These are phyloP conservation scores for Ophiostoma novo-ulmi DNA, from an alignment of 2,329 filamentous ascomycete genomes.

Conservation along the genomic window DNA sequence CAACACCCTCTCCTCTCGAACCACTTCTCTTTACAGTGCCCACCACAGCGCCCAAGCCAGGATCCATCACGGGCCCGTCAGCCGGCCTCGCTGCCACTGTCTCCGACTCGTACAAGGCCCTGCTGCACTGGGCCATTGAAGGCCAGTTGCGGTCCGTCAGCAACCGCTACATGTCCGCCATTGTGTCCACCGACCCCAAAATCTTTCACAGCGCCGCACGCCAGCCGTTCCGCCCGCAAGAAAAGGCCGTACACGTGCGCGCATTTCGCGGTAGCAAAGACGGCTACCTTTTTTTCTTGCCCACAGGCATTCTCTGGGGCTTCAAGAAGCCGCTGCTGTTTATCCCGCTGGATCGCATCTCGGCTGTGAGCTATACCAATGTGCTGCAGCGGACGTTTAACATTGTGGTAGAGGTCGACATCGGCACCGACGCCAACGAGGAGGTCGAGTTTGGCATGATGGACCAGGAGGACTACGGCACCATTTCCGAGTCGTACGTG, in stretches of 20 bases:
- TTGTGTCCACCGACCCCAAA: slow-evolving; percentile 50
- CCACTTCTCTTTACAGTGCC: slow-evolving; percentile 62
- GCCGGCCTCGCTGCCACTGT: slow-evolving; percentile 48
- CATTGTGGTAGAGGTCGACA: slow-evolving; percentile 57
- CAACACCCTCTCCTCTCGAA: slow-evolving; percentile 36
- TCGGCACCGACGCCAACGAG: slow-evolving; percentile 43
- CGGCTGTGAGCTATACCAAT: slow-evolving; percentile 61
- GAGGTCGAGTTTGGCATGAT: slow-evolving; percentile 66
- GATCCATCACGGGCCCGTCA: slow-evolving; percentile 49
- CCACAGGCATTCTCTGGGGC: slow-evolving; percentile 62
- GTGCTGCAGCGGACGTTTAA: slow-evolving; percentile 66
- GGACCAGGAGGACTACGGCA: slow-evolving; percentile 62
- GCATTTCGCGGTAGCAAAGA: slow-evolving; percentile 65
- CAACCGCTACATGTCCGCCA: slow-evolving; percentile 40
- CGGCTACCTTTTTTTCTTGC: slow-evolving; percentile 62
- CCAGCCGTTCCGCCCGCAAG: slow-evolving; percentile 54
- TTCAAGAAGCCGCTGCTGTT: slow-evolving; percentile 67
- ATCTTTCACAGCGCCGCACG: slow-evolving; percentile 54
- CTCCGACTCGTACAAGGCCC: slow-evolving; percentile 53
- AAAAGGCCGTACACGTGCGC: slow-evolving; percentile 61
- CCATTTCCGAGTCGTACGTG: slow-evolving; percentile 59
- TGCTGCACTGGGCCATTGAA: slow-evolving; percentile 58
- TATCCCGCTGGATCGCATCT: slow-evolving; percentile 55
- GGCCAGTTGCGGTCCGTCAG: slow-evolving; percentile 47
- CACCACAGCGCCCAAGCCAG: slow-evolving; percentile 55